Conservation (phyloP, 148 eudicot genomes). For the Vaccinium macrocarpon region DNA sequence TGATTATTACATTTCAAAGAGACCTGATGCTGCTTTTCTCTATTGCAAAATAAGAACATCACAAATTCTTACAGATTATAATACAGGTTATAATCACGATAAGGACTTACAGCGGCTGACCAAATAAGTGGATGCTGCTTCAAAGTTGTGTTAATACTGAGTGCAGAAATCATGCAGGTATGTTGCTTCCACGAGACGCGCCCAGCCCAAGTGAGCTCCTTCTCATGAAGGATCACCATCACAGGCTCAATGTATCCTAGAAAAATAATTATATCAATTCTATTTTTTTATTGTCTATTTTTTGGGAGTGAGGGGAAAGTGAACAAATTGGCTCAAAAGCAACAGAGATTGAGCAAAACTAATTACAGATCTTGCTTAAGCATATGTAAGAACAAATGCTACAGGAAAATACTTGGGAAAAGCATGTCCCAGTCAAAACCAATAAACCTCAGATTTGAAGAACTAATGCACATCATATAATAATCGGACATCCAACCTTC, state of each 20-base stretch:
- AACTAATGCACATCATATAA: not conserved
- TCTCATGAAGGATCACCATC: constrained; percentile 86
- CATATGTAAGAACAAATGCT: too few relatives aligned
- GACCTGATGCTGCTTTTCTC: not conserved
- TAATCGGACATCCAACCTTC: not conserved
- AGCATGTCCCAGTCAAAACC: not conserved
- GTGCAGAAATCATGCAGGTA: constrained; percentile 89
- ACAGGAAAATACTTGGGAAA: not conserved
- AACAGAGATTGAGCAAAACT: not conserved
- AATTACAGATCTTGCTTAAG: not conserved
- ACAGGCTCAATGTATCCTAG: constrained; percentile 96
- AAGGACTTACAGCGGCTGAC: constrained; percentile 75
- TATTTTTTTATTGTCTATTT: too few relatives aligned
- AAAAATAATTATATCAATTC: constrained; percentile 12
- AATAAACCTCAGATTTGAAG: constrained; percentile 4
- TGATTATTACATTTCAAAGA: not conserved
- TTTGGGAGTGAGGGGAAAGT: too few relatives aligned
- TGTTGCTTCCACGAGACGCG: constrained; percentile 90
- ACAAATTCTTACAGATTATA: not conserved
- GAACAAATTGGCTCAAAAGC: not conserved
- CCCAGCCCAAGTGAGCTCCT: constrained; percentile 96
- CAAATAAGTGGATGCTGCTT: constrained; percentile 97
- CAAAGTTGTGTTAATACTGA: constrained; percentile 82
- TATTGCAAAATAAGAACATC: not conserved
- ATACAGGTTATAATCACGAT: not conserved